These are phyloP conservation scores for Blastobotrys persicus DNA, from an alignment of 1,139 yeast genomes.

Conservation along the genomic window DNA sequence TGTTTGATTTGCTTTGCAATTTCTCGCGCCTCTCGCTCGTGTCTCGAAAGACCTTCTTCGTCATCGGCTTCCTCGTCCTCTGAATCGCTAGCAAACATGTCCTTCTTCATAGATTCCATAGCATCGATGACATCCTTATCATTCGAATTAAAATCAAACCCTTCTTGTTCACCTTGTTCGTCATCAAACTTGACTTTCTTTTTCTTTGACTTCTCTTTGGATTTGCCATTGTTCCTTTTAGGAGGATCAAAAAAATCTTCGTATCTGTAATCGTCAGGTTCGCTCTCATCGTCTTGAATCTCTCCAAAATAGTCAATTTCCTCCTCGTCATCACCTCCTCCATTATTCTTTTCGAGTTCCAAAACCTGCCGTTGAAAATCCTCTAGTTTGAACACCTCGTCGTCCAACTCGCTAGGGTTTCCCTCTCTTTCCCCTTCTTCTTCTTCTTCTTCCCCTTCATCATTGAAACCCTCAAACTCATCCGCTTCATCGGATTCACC, in stretches of 20 bases:
- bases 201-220: constrained; percentile 21
- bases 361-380: constrained; percentile 80
- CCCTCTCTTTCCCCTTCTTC: constrained; percentile 35
- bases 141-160: constrained; percentile 57
- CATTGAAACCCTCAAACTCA: constrained; percentile 22
- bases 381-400: constrained; percentile 81
- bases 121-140: constrained; percentile 53
- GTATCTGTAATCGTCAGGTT: constrained; percentile 35
- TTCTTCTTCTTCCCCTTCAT: constrained; percentile 29
- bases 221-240: constrained; percentile 24
- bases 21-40: constrained; percentile 77
- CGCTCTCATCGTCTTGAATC: constrained; percentile 46
- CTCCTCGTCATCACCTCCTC: constrained; percentile 59
- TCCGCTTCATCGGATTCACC: constrained; percentile 20
- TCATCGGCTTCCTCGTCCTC: constrained; percentile 33
- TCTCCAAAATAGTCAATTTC: constrained; percentile 71
- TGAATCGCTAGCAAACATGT: constrained; percentile 51
- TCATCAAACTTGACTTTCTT: constrained; percentile 37
- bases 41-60: constrained; percentile 58
- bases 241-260: constrained; percentile 43
- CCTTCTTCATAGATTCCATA: constrained; percentile 53
- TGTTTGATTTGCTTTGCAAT: constrained; percentile 73
- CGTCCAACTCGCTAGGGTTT: constrained; percentile 70
- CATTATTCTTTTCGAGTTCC: constrained; percentile 56
- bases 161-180: constrained; percentile 48